Evolutionary conservation across 441 rosid species (phyloP), one percentile per base, ranked within the genome.

Genomic region (Capsella rubella): DNA sequence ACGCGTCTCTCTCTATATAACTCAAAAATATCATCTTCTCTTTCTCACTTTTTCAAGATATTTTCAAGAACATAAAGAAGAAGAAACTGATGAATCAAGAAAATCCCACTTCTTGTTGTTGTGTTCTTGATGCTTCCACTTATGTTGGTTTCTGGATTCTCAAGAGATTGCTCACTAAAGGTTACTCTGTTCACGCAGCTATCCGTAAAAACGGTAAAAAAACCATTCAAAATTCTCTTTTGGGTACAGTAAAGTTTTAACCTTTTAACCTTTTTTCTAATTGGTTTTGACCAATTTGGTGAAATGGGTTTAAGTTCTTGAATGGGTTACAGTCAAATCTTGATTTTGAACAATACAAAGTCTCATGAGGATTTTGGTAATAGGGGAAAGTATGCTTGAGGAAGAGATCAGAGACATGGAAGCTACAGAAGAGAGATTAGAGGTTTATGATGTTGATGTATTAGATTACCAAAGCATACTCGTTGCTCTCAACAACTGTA

Each of bases 121-220:
- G 96, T 68, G 94, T 88, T 77, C 92, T 90, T 54, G 97, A 90
- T 78, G 96, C 97, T 11, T 90, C 97, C 18, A 85, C 87, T 59
- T 90, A 90, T 73, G 90, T 90, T 15, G 97, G 97, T 59, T 92
- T 83, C 78, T 87, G 94, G 94, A 81, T 89, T 79, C 85, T 90
- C 76, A 87, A 89, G 57, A 85, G 88, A 31, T 74, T 90, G 10
- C 77, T 92, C 67, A 43, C 67, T 27, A 85, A 42, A 85, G 97
- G 97, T 13, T 92, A 90, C 80, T 70, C 76, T 9, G 96, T 92
- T 76, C 93, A 84, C 63, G 93, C 93, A 18, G 92, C 91, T 9
- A 65, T 88, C 15, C 97, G 82, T 66, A 85, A 81, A 31, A 84
- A 84, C 28, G 95, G 96, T 71, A 75, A 57, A 72, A 57, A 79